Conservation (phyloP, 1,139 yeast genomes). For the Blastobotrys elegans region DNA sequence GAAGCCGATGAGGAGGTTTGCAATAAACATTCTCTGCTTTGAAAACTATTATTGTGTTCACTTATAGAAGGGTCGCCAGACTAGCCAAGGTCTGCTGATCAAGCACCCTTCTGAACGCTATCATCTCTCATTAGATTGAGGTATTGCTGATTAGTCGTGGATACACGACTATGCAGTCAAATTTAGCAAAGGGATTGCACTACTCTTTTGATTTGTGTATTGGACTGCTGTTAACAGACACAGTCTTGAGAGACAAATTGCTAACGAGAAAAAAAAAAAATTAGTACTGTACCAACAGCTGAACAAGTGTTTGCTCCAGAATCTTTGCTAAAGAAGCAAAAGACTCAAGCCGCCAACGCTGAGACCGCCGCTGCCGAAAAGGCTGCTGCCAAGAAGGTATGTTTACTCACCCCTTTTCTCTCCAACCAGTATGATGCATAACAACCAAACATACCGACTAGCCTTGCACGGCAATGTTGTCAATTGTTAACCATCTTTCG, state of each 20-base stretch:
- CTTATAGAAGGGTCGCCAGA: constrained; percentile 10
- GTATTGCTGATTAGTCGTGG: constrained; percentile 10
- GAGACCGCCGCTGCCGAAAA: constrained; percentile 83
- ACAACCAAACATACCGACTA: constrained; percentile 28
- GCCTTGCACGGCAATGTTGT: constrained; percentile 66
- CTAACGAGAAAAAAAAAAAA: too few relatives aligned
- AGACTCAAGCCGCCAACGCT: constrained; percentile 61
- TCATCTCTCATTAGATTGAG: constrained; percentile 15
- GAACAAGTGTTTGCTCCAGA: constrained; percentile 59
- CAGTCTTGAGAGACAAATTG: not conserved
- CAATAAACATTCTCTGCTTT: constrained; percentile 16
- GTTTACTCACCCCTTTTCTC: not conserved
- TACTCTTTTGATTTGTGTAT: not conserved
- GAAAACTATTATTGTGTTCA: constrained; percentile 13
- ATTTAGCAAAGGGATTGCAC: constrained; percentile 18
- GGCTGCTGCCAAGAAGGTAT: constrained; percentile 49
- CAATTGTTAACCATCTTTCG: constrained; percentile 99
- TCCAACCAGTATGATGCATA: constrained; percentile 15
- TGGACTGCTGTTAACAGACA: constrained; percentile 2
- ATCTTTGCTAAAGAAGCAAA: constrained; percentile 91
- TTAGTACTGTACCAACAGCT: constrained; percentile 24
- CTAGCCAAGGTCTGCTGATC: not conserved
- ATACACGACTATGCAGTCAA: constrained; percentile 16
- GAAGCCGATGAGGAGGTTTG: constrained; percentile 13
- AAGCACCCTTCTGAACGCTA: constrained; percentile 16